Percentiles rank a stretch among this genome's conserved stretches.
phyloP scores from a whole-genome alignment of 176 grass and related monocot genomes.

The Oryza nivara region DNA sequence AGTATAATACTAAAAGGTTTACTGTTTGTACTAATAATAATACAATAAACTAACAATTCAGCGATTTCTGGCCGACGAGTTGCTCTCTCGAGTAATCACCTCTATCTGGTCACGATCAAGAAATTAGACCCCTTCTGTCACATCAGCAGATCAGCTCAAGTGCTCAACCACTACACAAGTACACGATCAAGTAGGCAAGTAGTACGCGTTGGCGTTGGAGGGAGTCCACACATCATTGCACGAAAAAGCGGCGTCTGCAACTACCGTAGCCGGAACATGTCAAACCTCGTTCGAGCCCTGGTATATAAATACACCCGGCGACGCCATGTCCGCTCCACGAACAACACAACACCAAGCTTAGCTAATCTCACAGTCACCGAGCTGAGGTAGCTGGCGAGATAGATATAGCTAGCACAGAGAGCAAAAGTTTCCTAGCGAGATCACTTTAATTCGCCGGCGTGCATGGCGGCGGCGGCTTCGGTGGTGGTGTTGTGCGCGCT shows the following conservation, averaged over 20 bases:
- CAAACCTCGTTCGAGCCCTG: not conserved
- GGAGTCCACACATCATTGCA: slow-evolving; percentile 22
- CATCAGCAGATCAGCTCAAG: not conserved
- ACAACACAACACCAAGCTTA: not conserved
- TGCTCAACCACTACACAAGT: not conserved
- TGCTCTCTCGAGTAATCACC: not conserved
- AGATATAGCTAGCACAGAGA: not conserved
- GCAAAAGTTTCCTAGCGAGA: not conserved
- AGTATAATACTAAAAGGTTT: not conserved
- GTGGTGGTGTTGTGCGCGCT: slow-evolving; percentile 16
- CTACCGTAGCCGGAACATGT: not conserved
- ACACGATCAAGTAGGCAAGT: not conserved
- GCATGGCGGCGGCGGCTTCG: not conserved
- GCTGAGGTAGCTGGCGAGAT: not conserved
- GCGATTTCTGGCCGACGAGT: not conserved
- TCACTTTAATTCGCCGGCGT: not conserved
- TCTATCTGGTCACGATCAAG: not conserved
- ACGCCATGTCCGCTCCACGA: slow-evolving; percentile 4
- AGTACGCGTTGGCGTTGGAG: slow-evolving; percentile 17
- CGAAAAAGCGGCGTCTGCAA: not conserved
- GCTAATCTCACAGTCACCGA: not conserved
- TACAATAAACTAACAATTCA: not conserved
- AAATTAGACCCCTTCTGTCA: slow-evolving; percentile 33
- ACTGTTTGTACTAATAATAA: not conserved
- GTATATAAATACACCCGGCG: slow-evolving; percentile 41